Evolutionary conservation across 345 rosid species (phyloP).

Genomic region (Turritis glabra): DNA sequence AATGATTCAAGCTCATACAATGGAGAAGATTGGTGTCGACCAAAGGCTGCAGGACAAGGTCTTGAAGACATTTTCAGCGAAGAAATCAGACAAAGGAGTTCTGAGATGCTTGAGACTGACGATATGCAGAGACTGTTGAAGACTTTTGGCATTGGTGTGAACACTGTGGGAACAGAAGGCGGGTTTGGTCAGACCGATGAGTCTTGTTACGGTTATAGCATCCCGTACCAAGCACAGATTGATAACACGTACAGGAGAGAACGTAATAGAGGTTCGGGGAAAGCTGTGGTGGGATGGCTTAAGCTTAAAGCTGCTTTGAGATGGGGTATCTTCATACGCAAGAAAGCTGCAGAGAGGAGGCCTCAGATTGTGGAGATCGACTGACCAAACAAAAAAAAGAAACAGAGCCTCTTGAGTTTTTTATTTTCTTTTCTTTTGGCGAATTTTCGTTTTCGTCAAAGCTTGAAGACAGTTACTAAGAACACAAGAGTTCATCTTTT

Average conservation of each 20-base stretch:
- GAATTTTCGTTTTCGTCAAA: too few relatives aligned
- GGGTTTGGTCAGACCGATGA: constrained; percentile 58
- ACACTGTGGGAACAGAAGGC: constrained; percentile 38
- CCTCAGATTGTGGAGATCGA: constrained; percentile 86
- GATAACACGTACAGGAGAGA: constrained; percentile 42
- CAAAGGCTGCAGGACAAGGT: constrained; percentile 21
- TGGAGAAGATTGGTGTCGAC: constrained; percentile 11
- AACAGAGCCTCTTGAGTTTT: background rate
- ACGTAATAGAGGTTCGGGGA: constrained; percentile 63
- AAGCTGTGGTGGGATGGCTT: constrained; percentile 96
- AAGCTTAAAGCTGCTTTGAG: constrained; percentile 84
- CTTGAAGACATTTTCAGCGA: constrained; percentile 65
- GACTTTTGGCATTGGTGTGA: constrained; percentile 57
- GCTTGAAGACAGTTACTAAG: background rate
- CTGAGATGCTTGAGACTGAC: constrained; percentile 82
- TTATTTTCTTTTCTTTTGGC: background rate
- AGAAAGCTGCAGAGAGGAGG: constrained; percentile 88
- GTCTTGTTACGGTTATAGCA: constrained; percentile 54
- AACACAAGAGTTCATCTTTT: constrained; percentile 29
- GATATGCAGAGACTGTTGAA: constrained; percentile 89
- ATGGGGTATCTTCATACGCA: constrained; percentile 97
- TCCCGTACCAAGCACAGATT: constrained; percentile 53
- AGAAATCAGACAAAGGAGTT: constrained; percentile 75
- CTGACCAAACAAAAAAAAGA: constrained; percentile 28
- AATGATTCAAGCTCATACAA: constrained; percentile 40